Conservation (phyloP, 768 basidiomycete species). For the Leccinum disarticulatum region DNA sequence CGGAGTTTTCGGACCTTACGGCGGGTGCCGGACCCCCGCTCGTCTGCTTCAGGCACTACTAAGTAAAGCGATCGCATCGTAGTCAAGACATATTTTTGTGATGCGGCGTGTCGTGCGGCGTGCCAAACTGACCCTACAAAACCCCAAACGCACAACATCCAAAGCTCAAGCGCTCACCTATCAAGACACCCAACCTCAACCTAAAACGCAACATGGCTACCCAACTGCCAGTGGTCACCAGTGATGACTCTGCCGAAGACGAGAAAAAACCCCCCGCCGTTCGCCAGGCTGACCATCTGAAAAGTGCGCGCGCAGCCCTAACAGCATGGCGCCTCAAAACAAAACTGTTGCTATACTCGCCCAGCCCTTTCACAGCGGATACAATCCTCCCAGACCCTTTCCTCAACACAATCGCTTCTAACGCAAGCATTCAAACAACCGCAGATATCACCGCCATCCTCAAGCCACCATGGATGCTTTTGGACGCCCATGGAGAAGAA, state of each 20-base stretch:
- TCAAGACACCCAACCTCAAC: neutral
- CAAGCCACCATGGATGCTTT: neutral
- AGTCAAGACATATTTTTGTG: too few relatives aligned
- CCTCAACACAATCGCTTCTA: neutral
- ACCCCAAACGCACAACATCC: too few relatives aligned
- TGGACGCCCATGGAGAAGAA: neutral
- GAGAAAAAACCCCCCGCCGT: neutral
- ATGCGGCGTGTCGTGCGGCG: too few relatives aligned
- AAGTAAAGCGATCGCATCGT: too few relatives aligned
- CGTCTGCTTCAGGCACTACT: too few relatives aligned
- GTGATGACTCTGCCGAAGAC: neutral
- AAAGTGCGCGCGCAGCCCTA: neutral
- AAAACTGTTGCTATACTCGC: neutral
- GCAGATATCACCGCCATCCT: neutral
- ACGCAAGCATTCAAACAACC: neutral
- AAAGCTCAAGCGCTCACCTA: too few relatives aligned
- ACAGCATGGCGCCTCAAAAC: neutral
- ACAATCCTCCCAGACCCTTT: neutral
- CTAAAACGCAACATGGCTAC: neutral
- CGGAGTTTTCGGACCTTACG: too few relatives aligned
- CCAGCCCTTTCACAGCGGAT: neutral
- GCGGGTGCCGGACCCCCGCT: too few relatives aligned
- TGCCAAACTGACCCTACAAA: too few relatives aligned
- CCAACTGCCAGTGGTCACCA: neutral
- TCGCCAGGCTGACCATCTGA: neutral